These are phyloP conservation scores for Thermothelomyces thermophilus DNA, from an alignment of 2,329 filamentous ascomycete genomes.

Conservation along the genomic window DNA sequence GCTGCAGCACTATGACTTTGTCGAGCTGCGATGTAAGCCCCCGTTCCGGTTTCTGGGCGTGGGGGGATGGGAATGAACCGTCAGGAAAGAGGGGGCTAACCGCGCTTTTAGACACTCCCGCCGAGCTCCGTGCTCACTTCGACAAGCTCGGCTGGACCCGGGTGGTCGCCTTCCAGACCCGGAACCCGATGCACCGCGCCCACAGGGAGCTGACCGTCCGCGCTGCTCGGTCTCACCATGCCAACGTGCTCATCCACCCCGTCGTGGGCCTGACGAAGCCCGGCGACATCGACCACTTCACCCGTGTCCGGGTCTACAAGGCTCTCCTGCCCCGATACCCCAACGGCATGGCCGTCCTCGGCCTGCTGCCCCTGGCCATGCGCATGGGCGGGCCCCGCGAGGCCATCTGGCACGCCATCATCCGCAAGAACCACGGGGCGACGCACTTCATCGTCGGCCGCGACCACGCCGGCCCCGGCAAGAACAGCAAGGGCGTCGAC, in stretches of 20 bases:
- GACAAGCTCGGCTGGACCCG: slow-evolving; percentile 98
- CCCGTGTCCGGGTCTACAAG: slow-evolving; percentile 97
- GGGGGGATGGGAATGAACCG: background rate
- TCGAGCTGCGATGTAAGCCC: slow-evolving; percentile 79
- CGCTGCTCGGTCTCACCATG: slow-evolving; percentile 88
- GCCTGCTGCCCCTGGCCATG: slow-evolving; percentile 93
- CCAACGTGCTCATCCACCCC: slow-evolving; percentile 98
- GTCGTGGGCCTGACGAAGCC: slow-evolving; percentile 98
- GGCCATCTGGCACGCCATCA: slow-evolving; percentile 99
- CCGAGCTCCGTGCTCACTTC: slow-evolving; percentile 92
- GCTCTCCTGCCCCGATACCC: slow-evolving; percentile 93
- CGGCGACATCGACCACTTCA: slow-evolving; percentile 99
- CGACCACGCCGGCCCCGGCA: slow-evolving; percentile 95
- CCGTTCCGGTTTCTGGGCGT: background rate
- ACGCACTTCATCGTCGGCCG: slow-evolving; percentile 99
- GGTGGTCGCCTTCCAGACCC: slow-evolving; percentile 97
- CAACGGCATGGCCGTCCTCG: slow-evolving; percentile 97
- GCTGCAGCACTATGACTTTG: slow-evolving; percentile 97
- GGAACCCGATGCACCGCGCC: slow-evolving; percentile 98
- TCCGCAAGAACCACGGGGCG: slow-evolving; percentile 98
- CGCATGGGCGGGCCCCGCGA: slow-evolving; percentile 98
- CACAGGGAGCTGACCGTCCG: slow-evolving; percentile 97
- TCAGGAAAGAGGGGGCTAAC: slow-evolving; percentile 15
- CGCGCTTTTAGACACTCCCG: slow-evolving; percentile 67
- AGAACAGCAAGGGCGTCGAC: slow-evolving; percentile 94